Evolutionary conservation across 495 filamentous ascomycete genomes (phyloP), one percentile per base, ranked within the genome.

Genomic region (Aspergillus hancockii): DNA sequence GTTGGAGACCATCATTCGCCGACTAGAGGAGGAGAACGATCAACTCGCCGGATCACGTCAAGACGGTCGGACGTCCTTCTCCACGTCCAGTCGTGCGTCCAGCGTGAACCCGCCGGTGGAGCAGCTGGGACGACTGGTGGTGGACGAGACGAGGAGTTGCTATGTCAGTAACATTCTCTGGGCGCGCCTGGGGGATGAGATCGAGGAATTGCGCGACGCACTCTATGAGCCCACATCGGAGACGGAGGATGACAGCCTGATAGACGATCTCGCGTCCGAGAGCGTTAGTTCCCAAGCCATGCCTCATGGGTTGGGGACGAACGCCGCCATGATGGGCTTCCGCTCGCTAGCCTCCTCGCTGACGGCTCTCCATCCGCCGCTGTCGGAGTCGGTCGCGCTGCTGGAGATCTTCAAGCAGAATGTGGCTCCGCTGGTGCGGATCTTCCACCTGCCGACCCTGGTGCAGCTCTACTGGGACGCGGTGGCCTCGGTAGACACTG

Each of bases 321-420:
- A 46, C n/a, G n/a, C 43, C 12, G 43, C 43, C 16, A 18, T 46
- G 18, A 46, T 46, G 43, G 43, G 43, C 43, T 46, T 46, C 43
- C 10, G 43, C 12, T 46, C 43, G 16, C 43, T 14, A 2, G 43
- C 43, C 9, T 19, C 10, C 9, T 46, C 43, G 18, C 43, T 46
- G 43, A 14, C 12, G n/a, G 43, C 12, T 9, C n/a, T 46, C 43
- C 43, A 46, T 9, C 46, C 46, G n/a, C 14, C 18, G 3, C 46
- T 49, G 7, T 49, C 46, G 4, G 18, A 28, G 22, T 25, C 6
- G 46, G 18, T 49, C 46, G 22, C 18, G 22, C 19, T 49, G 12
- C 12, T 22, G 13, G 19, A 49, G 18, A 49, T 28, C 22, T 25
- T 49, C 46, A 5, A 23, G 18, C 4, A 21, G 13, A 49, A 49